phyloP scores from a whole-genome alignment of 495 filamentous ascomycete genomes.

The Aspergillus heteromorphus region DNA sequence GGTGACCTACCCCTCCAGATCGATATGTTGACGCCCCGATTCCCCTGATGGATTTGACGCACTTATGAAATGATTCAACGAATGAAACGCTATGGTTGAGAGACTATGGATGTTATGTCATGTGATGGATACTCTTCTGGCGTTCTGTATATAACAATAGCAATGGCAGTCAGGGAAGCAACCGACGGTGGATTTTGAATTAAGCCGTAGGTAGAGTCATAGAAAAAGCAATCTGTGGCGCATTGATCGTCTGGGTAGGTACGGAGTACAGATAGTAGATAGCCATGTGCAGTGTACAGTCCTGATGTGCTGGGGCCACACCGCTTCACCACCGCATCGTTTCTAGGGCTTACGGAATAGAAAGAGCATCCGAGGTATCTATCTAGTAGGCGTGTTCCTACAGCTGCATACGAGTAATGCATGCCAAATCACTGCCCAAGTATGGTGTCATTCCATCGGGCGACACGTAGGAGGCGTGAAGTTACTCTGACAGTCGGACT shows the following conservation, averaged over 20 bases:
- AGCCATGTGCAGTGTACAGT: not conserved
- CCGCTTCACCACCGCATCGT: slow-evolving; percentile 1
- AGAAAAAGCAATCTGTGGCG: not conserved
- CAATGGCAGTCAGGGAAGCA: too few species aligned
- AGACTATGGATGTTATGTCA: not conserved
- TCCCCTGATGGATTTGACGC: not conserved
- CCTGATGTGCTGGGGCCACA: not conserved
- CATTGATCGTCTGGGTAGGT: too few species aligned
- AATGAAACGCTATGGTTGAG: too few species aligned
- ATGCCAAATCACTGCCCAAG: not conserved
- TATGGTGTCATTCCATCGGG: not conserved
- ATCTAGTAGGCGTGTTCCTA: not conserved
- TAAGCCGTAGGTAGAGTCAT: not conserved
- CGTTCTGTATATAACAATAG: not conserved
- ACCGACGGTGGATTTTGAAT: not conserved
- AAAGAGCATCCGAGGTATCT: not conserved
- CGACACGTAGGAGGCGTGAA: slow-evolving; percentile 1
- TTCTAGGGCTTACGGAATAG: not conserved
- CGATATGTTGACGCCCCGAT: not conserved
- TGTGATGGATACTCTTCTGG: not conserved
- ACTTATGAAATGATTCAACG: not conserved
- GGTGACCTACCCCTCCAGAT: not conserved
- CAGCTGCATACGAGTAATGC: not conserved
- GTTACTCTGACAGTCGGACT: not conserved
- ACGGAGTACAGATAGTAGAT: not conserved